These are phyloP conservation scores for Mycena floridula DNA, from an alignment of 768 basidiomycete genomes.

Conservation along the genomic window DNA sequence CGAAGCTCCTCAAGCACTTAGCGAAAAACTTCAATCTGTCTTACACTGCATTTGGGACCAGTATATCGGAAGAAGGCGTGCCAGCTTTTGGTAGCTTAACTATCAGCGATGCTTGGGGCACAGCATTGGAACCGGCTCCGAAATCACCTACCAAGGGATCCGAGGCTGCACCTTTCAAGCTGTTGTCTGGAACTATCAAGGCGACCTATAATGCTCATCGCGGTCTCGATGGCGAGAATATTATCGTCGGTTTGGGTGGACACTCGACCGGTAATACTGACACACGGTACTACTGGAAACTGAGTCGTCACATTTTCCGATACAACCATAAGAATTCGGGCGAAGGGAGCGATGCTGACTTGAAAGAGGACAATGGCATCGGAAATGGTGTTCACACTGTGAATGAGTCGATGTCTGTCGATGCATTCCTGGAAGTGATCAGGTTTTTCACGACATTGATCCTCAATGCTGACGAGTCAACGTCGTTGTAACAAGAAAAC, in stretches of 20 bases:
- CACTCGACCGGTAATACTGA: slow-evolving; percentile 36
- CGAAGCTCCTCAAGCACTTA: slow-evolving; percentile 23
- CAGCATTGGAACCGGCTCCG: slow-evolving; percentile 43
- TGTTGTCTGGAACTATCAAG: slow-evolving; percentile 39
- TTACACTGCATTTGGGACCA: slow-evolving; percentile 30
- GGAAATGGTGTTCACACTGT: neutral
- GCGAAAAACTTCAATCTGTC: slow-evolving; percentile 33
- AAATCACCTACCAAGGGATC: slow-evolving; percentile 24
- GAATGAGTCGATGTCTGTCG: slow-evolving; percentile 19
- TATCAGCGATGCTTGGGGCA: slow-evolving; percentile 32
- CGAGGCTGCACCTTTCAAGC: slow-evolving; percentile 19
- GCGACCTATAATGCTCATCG: slow-evolving; percentile 29
- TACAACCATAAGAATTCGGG: slow-evolving; percentile 30
- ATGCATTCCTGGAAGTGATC: slow-evolving; percentile 33
- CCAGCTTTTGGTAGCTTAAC: slow-evolving; percentile 24
- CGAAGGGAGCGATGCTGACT: slow-evolving; percentile 8
- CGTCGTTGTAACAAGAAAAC: neutral
- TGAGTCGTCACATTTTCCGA: slow-evolving; percentile 39
- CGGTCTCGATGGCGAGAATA: slow-evolving; percentile 8
- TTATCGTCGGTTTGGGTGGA: slow-evolving; percentile 23
- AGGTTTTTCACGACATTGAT: slow-evolving; percentile 38
- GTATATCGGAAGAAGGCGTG: slow-evolving; percentile 11
- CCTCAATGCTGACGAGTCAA: slow-evolving; percentile 35
- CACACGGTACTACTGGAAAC: slow-evolving; percentile 26
- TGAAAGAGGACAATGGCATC: slow-evolving; percentile 32